Evolutionary conservation across 2,329 filamentous ascomycete genomes (phyloP).

Genomic region (Colletotrichum agaves): DNA sequence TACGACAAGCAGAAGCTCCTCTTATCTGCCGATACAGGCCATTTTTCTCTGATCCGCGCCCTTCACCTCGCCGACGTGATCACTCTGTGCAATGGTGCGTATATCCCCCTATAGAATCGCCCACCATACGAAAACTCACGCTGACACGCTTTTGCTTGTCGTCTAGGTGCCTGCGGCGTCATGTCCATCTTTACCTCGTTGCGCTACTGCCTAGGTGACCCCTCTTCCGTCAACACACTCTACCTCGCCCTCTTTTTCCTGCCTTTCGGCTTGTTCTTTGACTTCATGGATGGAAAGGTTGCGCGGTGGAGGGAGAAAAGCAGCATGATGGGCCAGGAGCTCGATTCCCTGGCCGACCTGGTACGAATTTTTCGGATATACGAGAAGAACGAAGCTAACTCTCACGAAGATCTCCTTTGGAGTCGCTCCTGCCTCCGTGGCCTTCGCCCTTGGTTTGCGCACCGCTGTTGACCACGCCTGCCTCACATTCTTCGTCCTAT

Average conservation of each 20-base stretch:
- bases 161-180: constrained; percentile 71
- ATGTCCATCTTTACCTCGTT: constrained; percentile 97
- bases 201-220: constrained; percentile 86
- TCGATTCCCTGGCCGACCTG: constrained; percentile 94
- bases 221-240: constrained; percentile 73
- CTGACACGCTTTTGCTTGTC: constrained; percentile 4
- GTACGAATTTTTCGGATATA: constrained; percentile 62
- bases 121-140: background rate
- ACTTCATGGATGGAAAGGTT: constrained; percentile 97
- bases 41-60: constrained; percentile 76
- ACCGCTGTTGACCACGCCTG: constrained; percentile 83
- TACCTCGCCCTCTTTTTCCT: constrained; percentile 89
- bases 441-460: constrained; percentile 89
- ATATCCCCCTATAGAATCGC: constrained; percentile 1
- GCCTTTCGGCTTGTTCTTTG: constrained; percentile 94
- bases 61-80: constrained; percentile 87
- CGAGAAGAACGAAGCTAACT: background rate
- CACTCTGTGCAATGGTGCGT: constrained; percentile 80
- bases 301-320: constrained; percentile 97
- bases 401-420: constrained; percentile 89
- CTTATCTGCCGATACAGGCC: constrained; percentile 74
- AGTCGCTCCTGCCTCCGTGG: constrained; percentile 85
- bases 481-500: constrained; percentile 91
- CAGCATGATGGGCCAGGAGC: constrained; percentile 96
- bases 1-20: constrained; percentile 82